Base-by-base conservation (phyloP, 2,329 filamentous ascomycete genomes). In the Fusarium siculi region DNA sequence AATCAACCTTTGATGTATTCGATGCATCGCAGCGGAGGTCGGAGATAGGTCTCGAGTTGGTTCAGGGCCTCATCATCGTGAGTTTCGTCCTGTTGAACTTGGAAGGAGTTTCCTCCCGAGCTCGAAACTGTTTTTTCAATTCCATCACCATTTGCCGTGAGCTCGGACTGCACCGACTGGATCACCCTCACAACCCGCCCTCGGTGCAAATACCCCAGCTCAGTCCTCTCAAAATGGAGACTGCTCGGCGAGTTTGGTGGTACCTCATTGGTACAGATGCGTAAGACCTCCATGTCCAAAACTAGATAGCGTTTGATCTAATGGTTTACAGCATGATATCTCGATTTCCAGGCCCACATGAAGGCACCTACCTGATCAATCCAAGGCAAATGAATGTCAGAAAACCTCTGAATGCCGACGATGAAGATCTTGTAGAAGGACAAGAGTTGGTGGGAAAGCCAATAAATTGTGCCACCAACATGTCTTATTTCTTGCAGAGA, bases 211-310 rank as follows among this genome's bases (percentile, higher is more conserved):
- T 65, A 23, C 73, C 79, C 12, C 78, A 76, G 23, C 63, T 67
- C 25, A 68, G 69, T 6, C 78, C 77, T 25, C 19, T 81, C 3
- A 76, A 77, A 39, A 75, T 71, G 9, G 84, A 86, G 60, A 79
- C 83, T 42, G 84, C 81, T 44, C 77, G 84, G 23, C 78, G 84
- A 50, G 70, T 85, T 7, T 86, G 84, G 84, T 86, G 84, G 84
- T 83, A 85, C 68, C 75, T 86, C 10, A 79, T 79, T 15, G 76
- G 81, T 2, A 82, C 80, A 9, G 83, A 85, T 66, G 84, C 82
- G 84, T 83, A 66, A 72, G 77, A 50, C 12, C 9, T 19, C 23
- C 18, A 10, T 49, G 12, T 12, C n/a, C 12, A 23, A 30, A 25
- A 16, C n/a, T 21, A n/a, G 4, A 18, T 19, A 12, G 14, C 19